phyloP scores from a whole-genome alignment of 495 filamentous ascomycete genomes.

The Chlorociboria aeruginascens region DNA sequence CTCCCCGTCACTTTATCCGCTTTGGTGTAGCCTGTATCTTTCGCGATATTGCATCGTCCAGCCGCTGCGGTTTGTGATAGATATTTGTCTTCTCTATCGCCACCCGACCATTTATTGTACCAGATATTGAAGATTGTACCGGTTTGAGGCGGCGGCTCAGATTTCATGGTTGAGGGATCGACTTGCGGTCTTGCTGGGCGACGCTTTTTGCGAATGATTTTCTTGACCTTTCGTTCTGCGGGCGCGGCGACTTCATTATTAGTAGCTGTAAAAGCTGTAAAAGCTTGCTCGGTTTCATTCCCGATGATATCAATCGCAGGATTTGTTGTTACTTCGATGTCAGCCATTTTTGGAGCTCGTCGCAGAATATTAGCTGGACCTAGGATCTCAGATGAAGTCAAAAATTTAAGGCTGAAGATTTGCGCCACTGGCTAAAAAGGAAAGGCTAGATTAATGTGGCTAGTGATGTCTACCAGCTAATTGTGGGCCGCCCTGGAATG shows the following conservation, averaged over 20 bases:
- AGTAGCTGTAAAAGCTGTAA: conserved; percentile 25
- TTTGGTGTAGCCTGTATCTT: conserved; percentile 77
- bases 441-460: no score
- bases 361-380: neutral
- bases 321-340: conserved; percentile 10
- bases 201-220: conserved; percentile 56
- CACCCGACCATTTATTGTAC: conserved; percentile 94
- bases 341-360: conserved; percentile 13
- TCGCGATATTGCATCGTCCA: conserved; percentile 67
- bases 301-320: conserved; percentile 11
- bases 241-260: conserved; percentile 35
- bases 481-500: no score
- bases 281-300: conserved; percentile 2
- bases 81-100: conserved; percentile 87
- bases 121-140: conserved; percentile 91
- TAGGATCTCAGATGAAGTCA: no score
- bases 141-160: conserved; percentile 76
- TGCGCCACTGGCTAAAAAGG: no score
- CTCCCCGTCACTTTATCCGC: conserved; percentile 70
- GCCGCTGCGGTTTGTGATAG: conserved; percentile 62
- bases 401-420: no score
- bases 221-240: conserved; percentile 46
- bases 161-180: conserved; percentile 65
- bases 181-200: conserved; percentile 62
- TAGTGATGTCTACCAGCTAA: no score